A percentile compares a stretch with the other conserved stretches of the same genome.
phyloP scores from a whole-genome alignment of 352 stramenopile genomes.

The Pythium angustatum region DNA sequence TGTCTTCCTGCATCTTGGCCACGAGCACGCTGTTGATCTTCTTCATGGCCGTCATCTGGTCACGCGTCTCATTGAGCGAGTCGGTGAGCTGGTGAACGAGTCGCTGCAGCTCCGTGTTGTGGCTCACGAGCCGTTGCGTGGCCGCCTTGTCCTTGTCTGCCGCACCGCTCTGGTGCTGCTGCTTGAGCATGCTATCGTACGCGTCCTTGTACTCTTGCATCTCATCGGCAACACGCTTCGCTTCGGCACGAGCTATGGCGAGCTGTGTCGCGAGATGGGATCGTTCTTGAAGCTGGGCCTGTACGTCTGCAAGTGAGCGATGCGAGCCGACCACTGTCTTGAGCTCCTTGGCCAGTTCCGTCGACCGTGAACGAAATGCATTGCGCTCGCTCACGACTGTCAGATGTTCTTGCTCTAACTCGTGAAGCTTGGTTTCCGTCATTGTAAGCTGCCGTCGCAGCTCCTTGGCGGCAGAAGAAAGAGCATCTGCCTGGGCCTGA shows the following conservation, averaged over 20 bases:
- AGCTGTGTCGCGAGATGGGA: conserved; percentile 55
- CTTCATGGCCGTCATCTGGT: conserved; percentile 72
- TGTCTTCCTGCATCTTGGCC: conserved; percentile 54
- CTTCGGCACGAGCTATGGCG: conserved; percentile 51
- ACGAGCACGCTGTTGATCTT: conserved; percentile 78
- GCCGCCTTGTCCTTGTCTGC: conserved; percentile 70
- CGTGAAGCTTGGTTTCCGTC: conserved; percentile 37
- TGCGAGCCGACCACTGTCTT: conserved; percentile 54
- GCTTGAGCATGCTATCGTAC: conserved; percentile 45
- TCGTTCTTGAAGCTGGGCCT: conserved; percentile 58
- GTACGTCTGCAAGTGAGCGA: conserved; percentile 52
- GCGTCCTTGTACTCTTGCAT: conserved; percentile 61
- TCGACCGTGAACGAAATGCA: conserved; percentile 48
- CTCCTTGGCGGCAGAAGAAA: conserved; percentile 36
- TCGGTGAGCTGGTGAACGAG: conserved; percentile 77
- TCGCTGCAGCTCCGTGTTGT: conserved; percentile 70
- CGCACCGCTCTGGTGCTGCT: conserved; percentile 36
- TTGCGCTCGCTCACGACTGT: conserved; percentile 55
- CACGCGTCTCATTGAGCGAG: conserved; percentile 63
- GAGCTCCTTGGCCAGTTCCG: conserved; percentile 59
- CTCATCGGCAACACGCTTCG: conserved; percentile 54
- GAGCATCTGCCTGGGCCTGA: conserved; percentile 8
- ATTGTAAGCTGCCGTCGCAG: conserved; percentile 43
- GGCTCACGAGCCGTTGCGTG: conserved; percentile 53
- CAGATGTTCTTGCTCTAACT: conserved; percentile 27